Percentiles rank a stretch among this genome's conserved stretches.
These are phyloP conservation scores for Grigorovia transvaalensis DNA, from an alignment of 805 yeast species.

Conservation along the genomic window DNA sequence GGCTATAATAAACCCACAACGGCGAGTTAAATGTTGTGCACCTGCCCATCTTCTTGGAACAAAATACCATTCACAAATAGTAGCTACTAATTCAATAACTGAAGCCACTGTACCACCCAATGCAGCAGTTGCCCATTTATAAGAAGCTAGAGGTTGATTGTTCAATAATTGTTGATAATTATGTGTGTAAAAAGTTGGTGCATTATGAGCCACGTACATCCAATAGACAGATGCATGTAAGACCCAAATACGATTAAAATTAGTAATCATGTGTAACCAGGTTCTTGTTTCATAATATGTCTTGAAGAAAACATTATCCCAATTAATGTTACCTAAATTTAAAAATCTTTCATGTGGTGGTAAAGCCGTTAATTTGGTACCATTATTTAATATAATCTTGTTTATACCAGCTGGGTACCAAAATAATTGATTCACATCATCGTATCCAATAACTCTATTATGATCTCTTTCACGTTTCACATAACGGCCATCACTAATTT, in stretches of 20 bases:
- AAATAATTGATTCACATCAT: conserved; percentile 95
- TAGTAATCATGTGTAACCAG: conserved; percentile 90
- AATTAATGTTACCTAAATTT: conserved; percentile 80
- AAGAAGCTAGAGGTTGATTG: conserved; percentile 77
- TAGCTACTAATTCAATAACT: conserved; percentile 74
- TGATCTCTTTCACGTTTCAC: conserved; percentile 80
- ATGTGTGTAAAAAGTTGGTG: conserved; percentile 83
- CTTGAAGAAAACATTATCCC: conserved; percentile 88
- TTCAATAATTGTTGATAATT: conserved; percentile 74
- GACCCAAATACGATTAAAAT: conserved; percentile 97
- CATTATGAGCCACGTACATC: conserved; percentile 89
- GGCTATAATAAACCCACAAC: conserved; percentile 61
- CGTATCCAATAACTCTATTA: conserved; percentile 78
- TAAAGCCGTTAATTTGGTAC: conserved; percentile 79
- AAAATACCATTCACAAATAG: conserved; percentile 85
- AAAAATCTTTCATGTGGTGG: conserved; percentile 82
- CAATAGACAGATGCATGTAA: conserved; percentile 82
- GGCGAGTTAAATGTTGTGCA: conserved; percentile 88
- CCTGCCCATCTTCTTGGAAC: conserved; percentile 99
- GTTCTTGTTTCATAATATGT: conserved; percentile 93
- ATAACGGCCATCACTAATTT: conserved; percentile 68
- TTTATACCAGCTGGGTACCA: conserved; percentile 99
- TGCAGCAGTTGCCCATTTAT: conserved; percentile 87
- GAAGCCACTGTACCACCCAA: conserved; percentile 86
- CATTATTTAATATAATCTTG: conserved; percentile 83